A percentile compares a stretch with the other conserved stretches of the same genome.
phyloP scores from a whole-genome alignment of 257 asterid genomes.

The Orobanche coerulescens region DNA sequence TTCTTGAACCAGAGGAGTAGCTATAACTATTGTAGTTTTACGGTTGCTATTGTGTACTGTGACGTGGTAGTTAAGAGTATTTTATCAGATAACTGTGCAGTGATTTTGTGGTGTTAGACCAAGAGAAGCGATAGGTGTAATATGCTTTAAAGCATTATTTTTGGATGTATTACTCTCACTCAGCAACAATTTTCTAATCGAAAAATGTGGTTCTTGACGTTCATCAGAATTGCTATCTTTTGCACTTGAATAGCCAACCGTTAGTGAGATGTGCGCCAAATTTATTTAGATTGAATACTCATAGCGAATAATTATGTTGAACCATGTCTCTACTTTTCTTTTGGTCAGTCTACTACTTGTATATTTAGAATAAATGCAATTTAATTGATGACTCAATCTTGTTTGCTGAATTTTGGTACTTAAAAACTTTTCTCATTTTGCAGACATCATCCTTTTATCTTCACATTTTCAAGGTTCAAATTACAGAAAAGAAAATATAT shows the following conservation, averaged over 20 bases:
- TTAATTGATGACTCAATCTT: constrained; percentile 13
- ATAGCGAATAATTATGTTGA: not conserved
- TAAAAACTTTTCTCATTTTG: constrained; percentile 24
- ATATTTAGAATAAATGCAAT: constrained; percentile 6
- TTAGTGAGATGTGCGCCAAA: constrained; percentile 10
- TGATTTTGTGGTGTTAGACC: constrained; percentile 7
- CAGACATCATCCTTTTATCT: constrained; percentile 91
- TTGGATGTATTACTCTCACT: not conserved
- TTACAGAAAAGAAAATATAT: constrained; percentile 67
- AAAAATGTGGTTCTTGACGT: not conserved
- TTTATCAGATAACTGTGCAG: constrained; percentile 13
- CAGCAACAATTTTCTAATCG: not conserved
- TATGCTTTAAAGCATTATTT: constrained; percentile 7
- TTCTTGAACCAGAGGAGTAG: not conserved
- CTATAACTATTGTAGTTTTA: not conserved
- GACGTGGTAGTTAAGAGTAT: not conserved
- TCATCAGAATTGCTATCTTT: not conserved
- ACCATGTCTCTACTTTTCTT: not conserved
- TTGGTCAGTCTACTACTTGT: constrained; percentile 7
- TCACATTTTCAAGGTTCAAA: constrained; percentile 80
- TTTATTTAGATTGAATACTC: not conserved
- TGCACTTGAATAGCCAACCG: constrained; percentile 3
- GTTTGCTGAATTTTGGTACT: constrained; percentile 16
- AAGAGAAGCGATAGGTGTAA: not conserved
- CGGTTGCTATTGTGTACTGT: constrained; percentile 4